Base-by-base conservation (phyloP, 2,329 filamentous ascomycete genomes). In the Colletotrichum eleusines region DNA sequence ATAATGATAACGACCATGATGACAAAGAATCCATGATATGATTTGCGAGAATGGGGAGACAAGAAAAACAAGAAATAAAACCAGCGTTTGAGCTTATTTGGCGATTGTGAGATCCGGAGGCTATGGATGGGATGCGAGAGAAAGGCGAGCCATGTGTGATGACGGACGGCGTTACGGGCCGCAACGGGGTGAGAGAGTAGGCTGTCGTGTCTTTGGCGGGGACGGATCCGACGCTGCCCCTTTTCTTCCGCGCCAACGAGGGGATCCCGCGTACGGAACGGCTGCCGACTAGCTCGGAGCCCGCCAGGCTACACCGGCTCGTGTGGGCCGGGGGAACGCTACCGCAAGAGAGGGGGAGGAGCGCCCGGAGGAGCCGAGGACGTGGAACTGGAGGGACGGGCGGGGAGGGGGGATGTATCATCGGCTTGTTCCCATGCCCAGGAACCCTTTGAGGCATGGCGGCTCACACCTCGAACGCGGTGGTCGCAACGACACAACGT, bases 1-100 rank as follows among this genome's bases (percentile, higher is more conserved):
- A 71, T 67, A 46, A 68, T 62, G 64, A 71, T 68, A 55, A 71
- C 51, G 69, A 68, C 64, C 23, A 62, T 51, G 20, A 62, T 26
- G 44, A 55, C 46, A 61, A 60, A 63, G 64, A 71, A 26, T 53
- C 60, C 42, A 63, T 55, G 31, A 59, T 63, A 63, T 54, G 35
- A 55, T 38, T n/a, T 42, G 50, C 63, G 44, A 33, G 48, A 58
- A 50, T 18, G 48, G 50, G 61, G 5, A 35, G 7, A 23, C 44
- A 28, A 66, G 31, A 46, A 67, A 50, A 57, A 18, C 48, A 50
- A 40, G 20, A 33, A 20, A 62, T 40, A 61, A 28, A 66, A 66
- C n/a, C 42, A 33, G 28, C 55, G n/a, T 60, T 40, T 40, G 26
- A 60, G 33, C 44, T 40, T 40, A n/a, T 58, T 35, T 28, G 9